Evolutionary conservation across 257 asterid species (phyloP).

Genomic region (Haberlea rhodopensis): DNA sequence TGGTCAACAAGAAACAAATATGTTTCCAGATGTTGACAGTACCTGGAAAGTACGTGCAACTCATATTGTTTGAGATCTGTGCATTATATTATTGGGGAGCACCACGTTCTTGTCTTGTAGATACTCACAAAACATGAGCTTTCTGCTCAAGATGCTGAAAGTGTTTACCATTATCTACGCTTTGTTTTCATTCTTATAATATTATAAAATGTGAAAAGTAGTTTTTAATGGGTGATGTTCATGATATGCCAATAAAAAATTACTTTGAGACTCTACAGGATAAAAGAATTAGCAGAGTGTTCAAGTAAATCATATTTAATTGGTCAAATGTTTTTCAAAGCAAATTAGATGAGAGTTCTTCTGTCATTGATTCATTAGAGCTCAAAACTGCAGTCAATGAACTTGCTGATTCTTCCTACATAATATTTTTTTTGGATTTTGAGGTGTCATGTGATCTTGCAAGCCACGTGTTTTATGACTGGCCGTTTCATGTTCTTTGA

Average conservation of each 20-base stretch:
- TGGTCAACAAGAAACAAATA: conserved; percentile 57
- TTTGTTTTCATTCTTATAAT: background rate
- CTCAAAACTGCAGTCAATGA: background rate
- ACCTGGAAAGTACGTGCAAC: conserved; percentile 49
- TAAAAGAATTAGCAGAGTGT: too few species aligned
- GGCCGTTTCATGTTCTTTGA: background rate
- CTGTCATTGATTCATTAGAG: background rate
- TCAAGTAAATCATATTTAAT: background rate
- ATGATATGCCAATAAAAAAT: too few species aligned
- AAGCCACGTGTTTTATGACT: background rate
- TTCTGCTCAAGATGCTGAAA: background rate
- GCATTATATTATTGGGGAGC: background rate
- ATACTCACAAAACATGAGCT: background rate
- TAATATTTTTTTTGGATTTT: too few species aligned
- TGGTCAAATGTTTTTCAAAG: background rate
- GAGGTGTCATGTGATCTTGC: background rate
- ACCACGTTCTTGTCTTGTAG: too few species aligned
- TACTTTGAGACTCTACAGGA: background rate
- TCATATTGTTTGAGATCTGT: background rate
- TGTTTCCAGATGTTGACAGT: conserved; percentile 91
- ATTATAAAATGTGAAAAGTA: background rate
- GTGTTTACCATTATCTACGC: background rate
- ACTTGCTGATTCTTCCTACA: background rate
- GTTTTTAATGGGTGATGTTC: background rate
- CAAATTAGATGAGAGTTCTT: background rate